These are phyloP conservation scores for Penicillium sp. DNA, from an alignment of 2,329 filamentous ascomycete species.

Conservation along the genomic window DNA sequence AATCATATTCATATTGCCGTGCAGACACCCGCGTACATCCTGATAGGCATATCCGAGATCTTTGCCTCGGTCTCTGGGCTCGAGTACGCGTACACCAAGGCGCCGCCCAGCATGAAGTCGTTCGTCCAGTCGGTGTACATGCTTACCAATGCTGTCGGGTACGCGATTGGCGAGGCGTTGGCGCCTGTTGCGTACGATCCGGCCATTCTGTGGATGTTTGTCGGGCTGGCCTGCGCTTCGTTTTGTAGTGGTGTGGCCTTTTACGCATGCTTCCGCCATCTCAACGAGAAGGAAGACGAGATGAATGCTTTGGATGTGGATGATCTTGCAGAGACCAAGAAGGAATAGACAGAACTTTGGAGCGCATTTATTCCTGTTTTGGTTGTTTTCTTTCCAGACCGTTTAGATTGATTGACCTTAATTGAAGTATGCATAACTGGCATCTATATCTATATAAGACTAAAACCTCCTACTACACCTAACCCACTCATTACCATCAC, in stretches of 20 bases:
- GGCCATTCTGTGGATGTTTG: slow-evolving; percentile 64
- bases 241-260: slow-evolving; percentile 43
- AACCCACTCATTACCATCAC: too few species aligned
- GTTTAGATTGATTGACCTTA: too few species aligned
- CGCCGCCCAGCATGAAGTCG: slow-evolving; percentile 64
- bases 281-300: slow-evolving; percentile 47
- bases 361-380: too few species aligned
- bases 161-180: slow-evolving; percentile 57
- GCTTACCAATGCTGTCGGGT: slow-evolving; percentile 56
- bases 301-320: slow-evolving; percentile 50
- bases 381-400: too few species aligned
- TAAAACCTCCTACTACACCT: too few species aligned
- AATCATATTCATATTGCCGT: slow-evolving; percentile 44
- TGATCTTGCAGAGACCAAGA: too few species aligned
- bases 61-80: slow-evolving; percentile 64
- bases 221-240: slow-evolving; percentile 51
- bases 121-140: slow-evolving; percentile 54
- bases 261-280: slow-evolving; percentile 47
- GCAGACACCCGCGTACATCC: slow-evolving; percentile 43
- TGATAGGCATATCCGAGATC: slow-evolving; percentile 52
- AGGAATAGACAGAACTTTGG: too few species aligned
- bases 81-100: slow-evolving; percentile 72
- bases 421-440: too few species aligned
- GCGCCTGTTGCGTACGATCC: slow-evolving; percentile 61
- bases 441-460: too few species aligned